Percentiles rank a stretch among this genome's conserved stretches.
phyloP scores from a whole-genome alignment of 306 rosid species.

The Comarum palustre region DNA sequence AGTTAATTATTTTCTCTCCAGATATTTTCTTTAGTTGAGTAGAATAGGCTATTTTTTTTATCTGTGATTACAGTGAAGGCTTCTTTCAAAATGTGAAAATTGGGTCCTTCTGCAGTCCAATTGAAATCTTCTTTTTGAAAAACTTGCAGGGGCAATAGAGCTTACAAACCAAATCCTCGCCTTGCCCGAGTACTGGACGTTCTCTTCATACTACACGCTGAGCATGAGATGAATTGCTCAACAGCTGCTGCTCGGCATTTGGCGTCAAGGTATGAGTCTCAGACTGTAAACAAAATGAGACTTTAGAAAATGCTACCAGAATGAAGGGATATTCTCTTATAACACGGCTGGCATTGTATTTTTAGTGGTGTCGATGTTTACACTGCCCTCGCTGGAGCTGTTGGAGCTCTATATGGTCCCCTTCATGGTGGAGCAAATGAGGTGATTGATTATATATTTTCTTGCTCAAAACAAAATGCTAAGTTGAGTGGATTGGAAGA shows the following conservation, averaged over 20 bases:
- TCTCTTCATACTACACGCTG: conserved; percentile 82
- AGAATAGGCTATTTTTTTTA: neutral
- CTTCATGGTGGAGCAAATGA: conserved; percentile 94
- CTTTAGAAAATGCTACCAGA: neutral
- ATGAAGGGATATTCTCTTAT: neutral
- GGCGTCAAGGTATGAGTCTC: conserved; percentile 66
- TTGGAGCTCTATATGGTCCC: conserved; percentile 89
- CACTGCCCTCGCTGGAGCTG: conserved; percentile 84
- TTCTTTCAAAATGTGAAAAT: neutral
- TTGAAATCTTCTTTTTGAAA: conserved; percentile 8
- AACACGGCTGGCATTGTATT: conserved; percentile 20
- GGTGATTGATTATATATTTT: conserved; percentile 33
- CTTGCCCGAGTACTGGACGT: conserved; percentile 77
- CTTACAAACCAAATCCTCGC: conserved; percentile 80
- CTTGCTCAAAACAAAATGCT: neutral
- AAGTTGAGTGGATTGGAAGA: neutral
- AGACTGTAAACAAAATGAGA: conserved; percentile 13
- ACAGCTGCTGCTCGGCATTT: conserved; percentile 85
- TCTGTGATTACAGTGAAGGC: neutral
- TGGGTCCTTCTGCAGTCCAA: neutral
- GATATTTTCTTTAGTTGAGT: neutral
- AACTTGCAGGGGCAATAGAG: conserved; percentile 63
- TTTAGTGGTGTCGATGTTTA: conserved; percentile 85
- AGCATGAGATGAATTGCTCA: conserved; percentile 96
- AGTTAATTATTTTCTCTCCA: neutral